A percentile compares a stretch with the other conserved stretches of the same genome.
phyloP scores from a whole-genome alignment of 768 basidiomycete species.

The Russula sp. region DNA sequence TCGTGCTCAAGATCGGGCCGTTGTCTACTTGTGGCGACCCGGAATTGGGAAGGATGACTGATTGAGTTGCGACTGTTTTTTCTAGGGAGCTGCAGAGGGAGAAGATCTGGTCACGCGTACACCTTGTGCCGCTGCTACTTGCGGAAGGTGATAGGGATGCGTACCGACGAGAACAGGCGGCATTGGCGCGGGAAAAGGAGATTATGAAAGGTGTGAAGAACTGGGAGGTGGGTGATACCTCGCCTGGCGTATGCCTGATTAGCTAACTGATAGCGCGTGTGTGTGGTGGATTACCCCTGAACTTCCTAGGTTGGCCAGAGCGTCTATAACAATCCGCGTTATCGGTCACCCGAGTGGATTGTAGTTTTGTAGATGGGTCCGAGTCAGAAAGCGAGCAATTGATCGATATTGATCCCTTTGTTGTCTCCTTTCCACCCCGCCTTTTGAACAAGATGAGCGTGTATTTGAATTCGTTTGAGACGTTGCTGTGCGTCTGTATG shows the following conservation, averaged over 20 bases:
- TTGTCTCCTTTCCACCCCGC: not conserved
- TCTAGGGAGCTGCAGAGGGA: slow-evolving; percentile 88
- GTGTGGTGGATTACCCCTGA: slow-evolving; percentile 19
- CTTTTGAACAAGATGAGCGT: no score
- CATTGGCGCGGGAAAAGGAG: slow-evolving; percentile 67
- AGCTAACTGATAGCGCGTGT: slow-evolving; percentile 21
- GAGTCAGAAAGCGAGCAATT: not conserved
- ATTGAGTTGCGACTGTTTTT: slow-evolving; percentile 3
- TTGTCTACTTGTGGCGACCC: slow-evolving; percentile 11
- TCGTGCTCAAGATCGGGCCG: slow-evolving; percentile 29
- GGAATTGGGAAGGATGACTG: slow-evolving; percentile 15
- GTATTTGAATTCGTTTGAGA: not conserved
- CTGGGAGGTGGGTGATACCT: slow-evolving; percentile 70
- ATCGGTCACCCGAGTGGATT: slow-evolving; percentile 50
- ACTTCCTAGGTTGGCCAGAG: slow-evolving; percentile 67
- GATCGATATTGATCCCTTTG: not conserved
- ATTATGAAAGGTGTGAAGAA: slow-evolving; percentile 93
- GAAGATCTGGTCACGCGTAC: slow-evolving; percentile 91
- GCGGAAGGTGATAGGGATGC: slow-evolving; percentile 92
- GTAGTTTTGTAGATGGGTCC: slow-evolving; percentile 44
- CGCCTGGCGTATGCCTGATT: slow-evolving; percentile 25
- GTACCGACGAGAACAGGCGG: slow-evolving; percentile 76
- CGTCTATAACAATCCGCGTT: slow-evolving; percentile 75
- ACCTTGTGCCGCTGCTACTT: slow-evolving; percentile 84
- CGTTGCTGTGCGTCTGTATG: not conserved